phyloP scores from a whole-genome alignment of 2,329 filamentous ascomycete genomes.

The Phialophora tarda region DNA sequence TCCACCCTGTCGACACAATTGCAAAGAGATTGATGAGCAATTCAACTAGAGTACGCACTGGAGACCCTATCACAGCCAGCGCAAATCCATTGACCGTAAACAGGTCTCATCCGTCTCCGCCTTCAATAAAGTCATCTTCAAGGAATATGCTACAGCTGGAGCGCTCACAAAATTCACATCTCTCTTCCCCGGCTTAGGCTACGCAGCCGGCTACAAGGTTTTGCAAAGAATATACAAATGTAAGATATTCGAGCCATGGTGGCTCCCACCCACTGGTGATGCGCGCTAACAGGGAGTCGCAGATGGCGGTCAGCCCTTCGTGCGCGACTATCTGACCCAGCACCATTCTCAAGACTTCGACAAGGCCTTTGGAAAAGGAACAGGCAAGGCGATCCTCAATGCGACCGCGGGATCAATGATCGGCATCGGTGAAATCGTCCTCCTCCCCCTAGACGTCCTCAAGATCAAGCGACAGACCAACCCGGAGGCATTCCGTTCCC shows the following conservation, averaged over 20 bases:
- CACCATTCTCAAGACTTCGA: conserved; percentile 87
- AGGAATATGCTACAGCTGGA: conserved; percentile 77
- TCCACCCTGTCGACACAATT: conserved; percentile 96
- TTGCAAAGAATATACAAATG: conserved; percentile 97
- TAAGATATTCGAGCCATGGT: background rate
- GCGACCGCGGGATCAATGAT: conserved; percentile 94
- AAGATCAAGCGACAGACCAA: conserved; percentile 99
- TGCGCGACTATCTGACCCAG: conserved; percentile 81
- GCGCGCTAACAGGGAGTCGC: background rate
- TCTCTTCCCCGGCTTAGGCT: conserved; percentile 94
- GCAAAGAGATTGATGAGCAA: conserved; percentile 99
- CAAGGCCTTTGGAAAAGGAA: conserved; percentile 89
- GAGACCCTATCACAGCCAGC: background rate
- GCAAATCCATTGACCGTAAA: conserved; percentile 9
- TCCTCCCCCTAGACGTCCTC: conserved; percentile 92
- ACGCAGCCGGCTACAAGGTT: conserved; percentile 97
- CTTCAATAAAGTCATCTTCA: conserved; percentile 93
- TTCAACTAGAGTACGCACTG: conserved; percentile 69
- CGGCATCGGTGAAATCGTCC: conserved; percentile 94
- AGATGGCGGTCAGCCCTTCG: conserved; percentile 90
- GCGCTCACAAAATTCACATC: conserved; percentile 83
- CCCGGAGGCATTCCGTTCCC: conserved; percentile 94
- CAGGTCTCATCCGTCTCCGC: conserved; percentile 65
- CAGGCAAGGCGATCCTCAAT: conserved; percentile 97
- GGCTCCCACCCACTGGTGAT: background rate